Percentiles rank a stretch among this genome's conserved stretches.
Conservation (phyloP, 2,329 filamentous ascomycete genomes). For the Aaosphaeria arxii region DNA sequence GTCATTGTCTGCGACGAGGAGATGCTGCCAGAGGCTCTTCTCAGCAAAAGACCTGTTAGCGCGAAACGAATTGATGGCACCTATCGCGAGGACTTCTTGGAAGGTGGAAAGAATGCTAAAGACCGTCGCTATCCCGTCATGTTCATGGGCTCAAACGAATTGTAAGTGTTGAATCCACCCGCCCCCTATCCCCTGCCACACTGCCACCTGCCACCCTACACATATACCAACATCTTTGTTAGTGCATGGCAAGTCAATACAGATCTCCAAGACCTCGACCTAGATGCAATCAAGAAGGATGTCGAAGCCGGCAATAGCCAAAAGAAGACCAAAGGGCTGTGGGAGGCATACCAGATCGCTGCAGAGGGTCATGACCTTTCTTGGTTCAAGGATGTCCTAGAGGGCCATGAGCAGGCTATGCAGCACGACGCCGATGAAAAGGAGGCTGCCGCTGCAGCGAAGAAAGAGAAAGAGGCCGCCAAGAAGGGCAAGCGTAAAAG, state of each 20-base stretch:
- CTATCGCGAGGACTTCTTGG: slow-evolving; percentile 81
- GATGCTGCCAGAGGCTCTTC: slow-evolving; percentile 79
- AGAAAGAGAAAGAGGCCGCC: slow-evolving; percentile 59
- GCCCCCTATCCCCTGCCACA: not conserved
- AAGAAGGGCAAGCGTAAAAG: slow-evolving; percentile 50
- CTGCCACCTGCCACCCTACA: not conserved
- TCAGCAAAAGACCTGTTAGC: slow-evolving; percentile 78
- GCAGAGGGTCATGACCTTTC: slow-evolving; percentile 73
- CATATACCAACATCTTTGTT: not conserved
- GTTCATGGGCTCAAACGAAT: slow-evolving; percentile 94
- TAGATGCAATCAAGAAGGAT: slow-evolving; percentile 68
- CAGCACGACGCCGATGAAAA: slow-evolving; percentile 60
- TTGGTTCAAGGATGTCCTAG: slow-evolving; percentile 79
- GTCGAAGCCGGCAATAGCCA: slow-evolving; percentile 72
- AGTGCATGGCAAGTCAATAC: slow-evolving; percentile 93
- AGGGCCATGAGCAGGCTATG: slow-evolving; percentile 55
- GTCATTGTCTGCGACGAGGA: slow-evolving; percentile 90
- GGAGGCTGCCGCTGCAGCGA: slow-evolving; percentile 63
- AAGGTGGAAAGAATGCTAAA: slow-evolving; percentile 79
- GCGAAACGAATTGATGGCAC: slow-evolving; percentile 79
- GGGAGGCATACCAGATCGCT: slow-evolving; percentile 77
- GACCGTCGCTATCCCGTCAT: slow-evolving; percentile 92
- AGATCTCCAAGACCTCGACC: slow-evolving; percentile 72
- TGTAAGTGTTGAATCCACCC: slow-evolving; percentile 63
- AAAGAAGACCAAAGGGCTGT: slow-evolving; percentile 79